phyloP scores from a whole-genome alignment of 1,284 basidiomycete species.

The Fomitopsis betulina region DNA sequence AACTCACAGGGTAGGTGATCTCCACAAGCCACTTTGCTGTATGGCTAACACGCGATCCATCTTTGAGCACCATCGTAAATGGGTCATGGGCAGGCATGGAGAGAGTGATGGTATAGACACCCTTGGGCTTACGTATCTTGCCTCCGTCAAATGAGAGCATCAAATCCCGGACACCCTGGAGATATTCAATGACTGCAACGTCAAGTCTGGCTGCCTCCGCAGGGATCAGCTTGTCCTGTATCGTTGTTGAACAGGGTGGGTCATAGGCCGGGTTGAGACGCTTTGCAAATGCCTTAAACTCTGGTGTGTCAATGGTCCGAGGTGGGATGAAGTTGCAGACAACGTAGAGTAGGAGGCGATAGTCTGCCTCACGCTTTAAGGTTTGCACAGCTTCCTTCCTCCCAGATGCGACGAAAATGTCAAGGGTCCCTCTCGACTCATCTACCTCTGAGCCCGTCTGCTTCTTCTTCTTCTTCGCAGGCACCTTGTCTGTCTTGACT shows the following conservation, averaged over 20 bases:
- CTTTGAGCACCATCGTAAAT: neutral
- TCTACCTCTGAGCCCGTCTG: too few species aligned
- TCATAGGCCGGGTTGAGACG: neutral
- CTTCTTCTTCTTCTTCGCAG: too few species aligned
- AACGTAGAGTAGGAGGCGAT: neutral
- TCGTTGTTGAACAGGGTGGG: neutral
- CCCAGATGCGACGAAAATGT: too few species aligned
- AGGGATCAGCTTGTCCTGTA: neutral
- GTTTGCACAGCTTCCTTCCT: too few species aligned
- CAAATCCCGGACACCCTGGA: neutral
- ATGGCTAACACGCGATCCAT: neutral
- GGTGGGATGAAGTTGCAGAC: neutral
- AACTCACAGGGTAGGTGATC: neutral
- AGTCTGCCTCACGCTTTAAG: neutral
- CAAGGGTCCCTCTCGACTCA: too few species aligned
- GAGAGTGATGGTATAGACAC: neutral
- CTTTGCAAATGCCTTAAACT: neutral
- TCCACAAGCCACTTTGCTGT: neutral
- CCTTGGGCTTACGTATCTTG: neutral
- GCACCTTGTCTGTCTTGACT: too few species aligned
- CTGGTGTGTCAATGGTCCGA: neutral
- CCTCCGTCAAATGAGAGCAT: neutral
- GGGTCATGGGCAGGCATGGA: neutral
- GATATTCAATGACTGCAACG: neutral
- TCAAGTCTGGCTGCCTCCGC: neutral